Evolutionary conservation across 2,329 filamentous ascomycete genomes (phyloP).

Genomic region (Pochonia chlamydosporia): DNA sequence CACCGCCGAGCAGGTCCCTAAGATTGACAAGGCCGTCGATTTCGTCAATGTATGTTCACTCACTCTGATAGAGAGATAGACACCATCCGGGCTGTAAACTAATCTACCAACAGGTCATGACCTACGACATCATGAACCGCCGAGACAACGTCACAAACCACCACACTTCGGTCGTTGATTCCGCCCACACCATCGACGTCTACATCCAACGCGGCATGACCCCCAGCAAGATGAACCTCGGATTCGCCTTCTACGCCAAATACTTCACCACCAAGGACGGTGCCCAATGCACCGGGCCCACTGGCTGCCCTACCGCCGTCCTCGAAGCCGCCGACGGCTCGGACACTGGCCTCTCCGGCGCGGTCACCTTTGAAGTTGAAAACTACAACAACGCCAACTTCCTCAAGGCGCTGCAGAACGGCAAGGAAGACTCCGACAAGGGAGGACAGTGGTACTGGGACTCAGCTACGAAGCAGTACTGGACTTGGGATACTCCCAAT

Average conservation of each 20-base stretch:
- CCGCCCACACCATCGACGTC: conserved; percentile 47
- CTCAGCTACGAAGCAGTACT: conserved; percentile 36
- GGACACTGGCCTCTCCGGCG: conserved; percentile 47
- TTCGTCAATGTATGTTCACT: conserved; percentile 48
- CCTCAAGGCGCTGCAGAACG: conserved; percentile 32
- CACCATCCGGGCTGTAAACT: neutral
- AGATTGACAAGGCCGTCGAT: conserved; percentile 55
- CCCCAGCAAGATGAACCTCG: conserved; percentile 54
- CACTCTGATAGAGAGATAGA: neutral
- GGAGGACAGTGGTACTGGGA: conserved; percentile 54
- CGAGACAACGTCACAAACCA: conserved; percentile 61
- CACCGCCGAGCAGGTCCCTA: conserved; percentile 47
- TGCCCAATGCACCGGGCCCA: conserved; percentile 36
- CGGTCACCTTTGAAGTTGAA: conserved; percentile 31
- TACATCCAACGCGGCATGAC: conserved; percentile 54
- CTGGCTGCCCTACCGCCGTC: conserved; percentile 53
- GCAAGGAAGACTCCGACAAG: conserved; percentile 37
- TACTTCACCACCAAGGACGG: conserved; percentile 47
- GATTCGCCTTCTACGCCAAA: conserved; percentile 65
- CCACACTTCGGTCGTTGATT: conserved; percentile 53
- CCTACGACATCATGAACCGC: conserved; percentile 68
- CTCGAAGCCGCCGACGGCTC: conserved; percentile 56
- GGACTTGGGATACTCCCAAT: conserved; percentile 50
- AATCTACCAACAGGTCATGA: conserved; percentile 48
- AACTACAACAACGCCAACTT: conserved; percentile 29